Percentiles rank a stretch among this genome's conserved stretches.
Conservation (phyloP, 768 basidiomycete genomes). For the Tremella mesenterica region DNA sequence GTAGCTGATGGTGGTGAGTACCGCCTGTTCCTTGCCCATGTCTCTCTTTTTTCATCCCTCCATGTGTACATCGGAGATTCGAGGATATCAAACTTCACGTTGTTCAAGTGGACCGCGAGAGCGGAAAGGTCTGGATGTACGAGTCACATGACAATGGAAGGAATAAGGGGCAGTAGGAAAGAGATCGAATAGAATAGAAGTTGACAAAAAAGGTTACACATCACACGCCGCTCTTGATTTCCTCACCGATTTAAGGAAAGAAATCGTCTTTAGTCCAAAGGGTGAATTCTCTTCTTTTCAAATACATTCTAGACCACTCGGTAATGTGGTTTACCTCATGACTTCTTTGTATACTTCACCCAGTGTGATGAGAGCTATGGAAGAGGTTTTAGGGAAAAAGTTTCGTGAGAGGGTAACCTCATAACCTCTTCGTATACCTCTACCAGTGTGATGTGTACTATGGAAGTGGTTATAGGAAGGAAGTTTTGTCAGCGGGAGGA, state of each 20-base stretch:
- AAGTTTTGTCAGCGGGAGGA: too few species aligned
- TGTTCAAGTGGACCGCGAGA: background rate
- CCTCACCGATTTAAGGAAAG: constrained; percentile 52
- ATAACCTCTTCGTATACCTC: background rate
- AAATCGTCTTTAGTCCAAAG: constrained; percentile 46
- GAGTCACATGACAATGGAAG: background rate
- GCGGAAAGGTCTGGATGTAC: background rate
- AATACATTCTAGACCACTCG: constrained; percentile 79
- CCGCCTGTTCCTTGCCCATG: background rate
- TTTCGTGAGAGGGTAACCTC: too few species aligned
- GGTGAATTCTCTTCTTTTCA: constrained; percentile 51
- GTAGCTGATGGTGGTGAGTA: constrained; percentile 45
- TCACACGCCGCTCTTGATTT: constrained; percentile 59
- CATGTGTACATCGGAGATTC: too few species aligned
- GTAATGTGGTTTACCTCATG: constrained; percentile 51
- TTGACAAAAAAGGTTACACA: constrained; percentile 47
- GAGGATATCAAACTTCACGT: background rate
- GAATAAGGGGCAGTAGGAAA: background rate
- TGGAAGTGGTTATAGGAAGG: too few species aligned
- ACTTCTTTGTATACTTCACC: constrained; percentile 38
- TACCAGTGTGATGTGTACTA: too few species aligned
- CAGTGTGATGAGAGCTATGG: constrained; percentile 42
- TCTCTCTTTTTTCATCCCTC: too few species aligned
- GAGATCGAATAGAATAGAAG: background rate
- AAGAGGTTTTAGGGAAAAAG: constrained; percentile 52